Evolutionary conservation across 148 eudicot genomes (phyloP), one percentile per base, ranked within the genome.

Genomic region (Arbutus unedo): DNA sequence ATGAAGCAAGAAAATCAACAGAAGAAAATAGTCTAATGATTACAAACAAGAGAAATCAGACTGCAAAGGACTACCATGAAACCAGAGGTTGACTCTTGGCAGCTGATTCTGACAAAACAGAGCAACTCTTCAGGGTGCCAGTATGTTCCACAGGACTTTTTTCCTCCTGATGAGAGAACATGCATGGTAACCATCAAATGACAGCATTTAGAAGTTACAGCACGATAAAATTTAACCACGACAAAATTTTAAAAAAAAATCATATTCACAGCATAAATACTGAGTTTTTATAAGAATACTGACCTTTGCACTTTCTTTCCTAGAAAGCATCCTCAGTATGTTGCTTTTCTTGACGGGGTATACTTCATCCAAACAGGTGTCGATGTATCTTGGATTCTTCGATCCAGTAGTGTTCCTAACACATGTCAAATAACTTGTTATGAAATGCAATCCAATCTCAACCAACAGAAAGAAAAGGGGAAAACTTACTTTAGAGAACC

Each of bases 291-390:
- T 16, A 83, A 76, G 78, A 55, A 8, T 41, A 81, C 85, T 50
- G 81, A 97, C 99, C 99, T 94, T 92, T 43, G 25, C 85, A 83
- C 82, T 89, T 88, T 88, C 91, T 90, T 93, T 93, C 73, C 80
- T 81, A 55, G 90, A 82, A 68, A 91, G 93, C 89, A 90, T 41
- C 80, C 83, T 88, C 75, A 87, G 87, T 87, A 84, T 86, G 84
- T 83, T 90, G 79, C 89, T 97, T 88, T 96, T 96, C 82, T 86
- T 87, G 48, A 86, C 90, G 74, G 95, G 96, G 84, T 77, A 97
- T 9, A 92, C 89, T 88, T 91, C 91, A 83, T 94, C 91, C 84
- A 94, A 67, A 55, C 96, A 93, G 53, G 87, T 93, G 80, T 93
- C 91, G 49, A 89, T 81, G 73, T 88, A 93, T 82, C 91, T 92